Conservation (phyloP, 441 rosid species). For the Francoa sonchifolia region DNA sequence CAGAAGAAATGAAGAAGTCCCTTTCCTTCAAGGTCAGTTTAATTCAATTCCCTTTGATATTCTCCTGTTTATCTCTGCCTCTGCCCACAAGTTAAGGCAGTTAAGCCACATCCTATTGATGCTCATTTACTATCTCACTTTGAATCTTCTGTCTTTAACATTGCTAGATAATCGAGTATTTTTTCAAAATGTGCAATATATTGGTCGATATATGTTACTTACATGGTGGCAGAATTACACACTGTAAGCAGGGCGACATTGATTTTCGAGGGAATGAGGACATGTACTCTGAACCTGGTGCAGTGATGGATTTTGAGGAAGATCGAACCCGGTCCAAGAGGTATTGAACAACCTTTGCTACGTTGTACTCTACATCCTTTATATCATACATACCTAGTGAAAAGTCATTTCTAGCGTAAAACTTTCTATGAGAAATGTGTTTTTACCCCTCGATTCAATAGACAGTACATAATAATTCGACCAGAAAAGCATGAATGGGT, state of each 20-base stretch:
- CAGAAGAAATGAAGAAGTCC: slow-evolving; percentile 80
- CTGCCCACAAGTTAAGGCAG: too few relatives aligned
- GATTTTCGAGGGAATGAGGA: slow-evolving; percentile 90
- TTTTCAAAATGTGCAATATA: slow-evolving; percentile 30
- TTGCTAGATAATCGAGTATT: slow-evolving; percentile 12
- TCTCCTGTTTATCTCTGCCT: background rate
- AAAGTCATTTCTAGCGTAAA: background rate
- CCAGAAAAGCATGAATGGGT: too few relatives aligned
- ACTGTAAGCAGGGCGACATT: slow-evolving; percentile 85
- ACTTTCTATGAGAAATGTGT: too few relatives aligned
- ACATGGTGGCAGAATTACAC: slow-evolving; percentile 96
- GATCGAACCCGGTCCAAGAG: slow-evolving; percentile 91
- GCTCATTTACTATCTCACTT: too few relatives aligned
- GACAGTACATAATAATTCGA: too few relatives aligned
- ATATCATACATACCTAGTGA: background rate
- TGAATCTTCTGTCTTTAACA: background rate
- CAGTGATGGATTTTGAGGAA: slow-evolving; percentile 97
- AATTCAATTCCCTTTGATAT: slow-evolving; percentile 19
- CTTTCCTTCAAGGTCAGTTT: slow-evolving; percentile 86
- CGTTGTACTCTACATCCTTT: background rate
- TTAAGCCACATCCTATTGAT: too few relatives aligned
- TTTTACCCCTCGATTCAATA: too few relatives aligned
- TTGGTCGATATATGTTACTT: slow-evolving; percentile 97
- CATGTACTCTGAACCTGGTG: slow-evolving; percentile 86
- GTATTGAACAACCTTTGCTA: slow-evolving; percentile 33